Conservation (phyloP, 2,329 filamentous ascomycete species). For the Proliferodiscus dingleyae region DNA sequence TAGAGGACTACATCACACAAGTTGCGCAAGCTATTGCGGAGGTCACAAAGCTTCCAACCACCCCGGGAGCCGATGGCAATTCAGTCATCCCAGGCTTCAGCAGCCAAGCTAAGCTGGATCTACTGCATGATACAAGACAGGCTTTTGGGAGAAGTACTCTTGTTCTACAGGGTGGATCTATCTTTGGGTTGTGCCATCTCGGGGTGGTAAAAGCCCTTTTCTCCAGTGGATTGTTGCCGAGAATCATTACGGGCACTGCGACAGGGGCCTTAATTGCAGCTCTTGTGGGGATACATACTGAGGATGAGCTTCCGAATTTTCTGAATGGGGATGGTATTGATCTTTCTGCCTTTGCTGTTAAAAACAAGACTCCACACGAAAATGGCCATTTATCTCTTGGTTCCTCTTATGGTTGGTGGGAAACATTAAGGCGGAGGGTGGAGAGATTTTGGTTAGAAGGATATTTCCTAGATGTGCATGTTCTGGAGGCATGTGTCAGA, state of each 20-base stretch:
- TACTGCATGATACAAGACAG: slow-evolving; percentile 81
- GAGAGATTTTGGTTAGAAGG: slow-evolving; percentile 69
- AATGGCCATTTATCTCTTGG: slow-evolving; percentile 30
- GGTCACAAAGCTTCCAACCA: slow-evolving; percentile 62
- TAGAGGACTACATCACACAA: slow-evolving; percentile 85
- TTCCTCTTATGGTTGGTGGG: slow-evolving; percentile 39
- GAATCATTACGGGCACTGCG: slow-evolving; percentile 87
- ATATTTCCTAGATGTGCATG: slow-evolving; percentile 76
- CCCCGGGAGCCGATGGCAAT: slow-evolving; percentile 37
- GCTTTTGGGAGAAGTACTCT: slow-evolving; percentile 83
- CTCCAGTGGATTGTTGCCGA: slow-evolving; percentile 72
- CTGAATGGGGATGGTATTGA: slow-evolving; percentile 78
- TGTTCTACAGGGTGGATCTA: slow-evolving; percentile 83
- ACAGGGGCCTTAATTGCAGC: slow-evolving; percentile 88
- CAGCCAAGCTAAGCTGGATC: slow-evolving; percentile 64
- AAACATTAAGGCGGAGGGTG: slow-evolving; percentile 61
- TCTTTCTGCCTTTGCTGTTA: slow-evolving; percentile 65
- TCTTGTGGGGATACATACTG: slow-evolving; percentile 79
- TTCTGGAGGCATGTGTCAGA: slow-evolving; percentile 78
- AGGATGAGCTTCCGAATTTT: slow-evolving; percentile 75
- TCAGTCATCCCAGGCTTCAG: slow-evolving; percentile 35
- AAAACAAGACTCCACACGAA: slow-evolving; percentile 31
- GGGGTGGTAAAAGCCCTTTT: slow-evolving; percentile 87
- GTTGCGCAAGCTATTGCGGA: slow-evolving; percentile 77
- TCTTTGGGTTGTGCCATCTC: slow-evolving; percentile 85